Evolutionary conservation across 2,329 filamentous ascomycete genomes (phyloP), one percentile per base, ranked within the genome.

Genomic region (Delphinella strobiligena): DNA sequence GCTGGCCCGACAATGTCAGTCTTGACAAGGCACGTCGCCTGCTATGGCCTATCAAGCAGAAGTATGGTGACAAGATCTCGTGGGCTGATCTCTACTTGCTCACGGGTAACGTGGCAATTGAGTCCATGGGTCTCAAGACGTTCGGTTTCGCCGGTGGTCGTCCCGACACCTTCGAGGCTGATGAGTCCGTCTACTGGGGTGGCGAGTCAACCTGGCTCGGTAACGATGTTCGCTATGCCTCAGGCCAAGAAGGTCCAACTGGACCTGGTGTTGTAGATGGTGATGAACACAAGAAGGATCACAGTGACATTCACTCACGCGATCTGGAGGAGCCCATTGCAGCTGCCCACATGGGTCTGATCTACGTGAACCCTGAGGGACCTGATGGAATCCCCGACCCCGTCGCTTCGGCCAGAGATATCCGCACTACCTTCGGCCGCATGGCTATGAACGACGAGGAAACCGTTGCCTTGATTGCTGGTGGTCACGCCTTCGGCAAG

Each of bases 401-500:
- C 15, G 59, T 78, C 31, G 78, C 78, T 11, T 71, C 82, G 2
- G 82, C 75, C 31, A 62, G 69, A 42, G 82, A 88, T 52, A 87
- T 87, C 54, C 80, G 80, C 47, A 71, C 68, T 43, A 84, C 82
- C 14, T 88, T 87, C 50, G 69, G 69, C 47, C 80, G 81, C 58
- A 87, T 88, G 82, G 82, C 77, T 45, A 87, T 88, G 82, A 76
- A 83, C 55, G 80, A 87, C 55, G 77, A 83, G 61, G 82, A 88
- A 68, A 88, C 82, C 0, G 82, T 83, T 39, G 82, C 82, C 11
- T 65, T 88, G 34, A 87, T 88, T 55, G 78, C 78, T 30, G 82
- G 82, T 54, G 82, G 82, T 30, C 82, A 88, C 67, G 71, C 75
- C 18, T 84, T 88, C 51, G 82, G 82, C 52, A 88, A 88, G 73